Evolutionary conservation across 345 rosid genomes (phyloP).

Genomic region (Cardiospermum halicacabum): DNA sequence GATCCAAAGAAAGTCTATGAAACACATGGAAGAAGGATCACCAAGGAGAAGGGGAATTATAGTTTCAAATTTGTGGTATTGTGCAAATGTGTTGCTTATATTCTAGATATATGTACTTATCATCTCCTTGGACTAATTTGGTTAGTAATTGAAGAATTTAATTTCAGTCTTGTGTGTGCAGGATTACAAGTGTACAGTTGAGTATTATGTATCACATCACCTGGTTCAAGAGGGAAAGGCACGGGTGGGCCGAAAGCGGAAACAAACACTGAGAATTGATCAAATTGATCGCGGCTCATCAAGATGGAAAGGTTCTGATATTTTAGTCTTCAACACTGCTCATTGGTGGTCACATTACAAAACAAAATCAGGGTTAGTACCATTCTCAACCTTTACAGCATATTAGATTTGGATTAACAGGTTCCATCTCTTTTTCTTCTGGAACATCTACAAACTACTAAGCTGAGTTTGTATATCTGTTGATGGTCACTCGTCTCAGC

Average conservation of each 20-base stretch:
- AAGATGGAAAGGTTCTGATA: slow-evolving; percentile 89
- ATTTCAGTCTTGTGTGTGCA: slow-evolving; percentile 28
- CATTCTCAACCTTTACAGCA: not conserved
- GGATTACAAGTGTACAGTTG: slow-evolving; percentile 88
- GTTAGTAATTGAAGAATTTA: not conserved
- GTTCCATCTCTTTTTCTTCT: slow-evolving; percentile 2
- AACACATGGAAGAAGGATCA: slow-evolving; percentile 70
- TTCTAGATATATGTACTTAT: not conserved
- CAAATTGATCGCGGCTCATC: slow-evolving; percentile 81
- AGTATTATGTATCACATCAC: slow-evolving; percentile 74
- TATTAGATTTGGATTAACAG: not conserved
- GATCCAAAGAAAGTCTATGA: slow-evolving; percentile 88
- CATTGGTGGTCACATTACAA: slow-evolving; percentile 99
- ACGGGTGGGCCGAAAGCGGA: slow-evolving; percentile 61
- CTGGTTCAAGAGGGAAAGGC: slow-evolving; percentile 88
- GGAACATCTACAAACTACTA: not conserved
- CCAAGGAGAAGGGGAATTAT: slow-evolving; percentile 79
- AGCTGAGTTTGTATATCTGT: not conserved
- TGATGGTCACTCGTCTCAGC: no score
- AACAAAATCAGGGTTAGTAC: slow-evolving; percentile 88
- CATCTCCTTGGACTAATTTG: not conserved
- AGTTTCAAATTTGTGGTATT: slow-evolving; percentile 79
- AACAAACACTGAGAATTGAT: slow-evolving; percentile 77
- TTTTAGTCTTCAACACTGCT: slow-evolving; percentile 86
- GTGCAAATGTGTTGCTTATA: not conserved